Base-by-base conservation (phyloP, 257 asterid species). In the Jacaranda mimosifolia region DNA sequence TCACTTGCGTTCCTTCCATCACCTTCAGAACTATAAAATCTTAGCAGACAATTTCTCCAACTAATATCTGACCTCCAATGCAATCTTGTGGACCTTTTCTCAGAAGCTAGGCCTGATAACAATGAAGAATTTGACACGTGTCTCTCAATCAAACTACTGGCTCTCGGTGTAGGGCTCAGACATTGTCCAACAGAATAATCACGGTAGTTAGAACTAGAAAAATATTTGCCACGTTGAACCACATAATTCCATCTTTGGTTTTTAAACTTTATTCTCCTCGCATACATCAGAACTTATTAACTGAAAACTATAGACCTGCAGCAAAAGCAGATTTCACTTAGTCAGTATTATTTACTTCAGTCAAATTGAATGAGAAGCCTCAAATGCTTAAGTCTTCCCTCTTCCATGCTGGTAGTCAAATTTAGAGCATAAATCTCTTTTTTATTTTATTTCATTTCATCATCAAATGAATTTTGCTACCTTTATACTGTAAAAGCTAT, bases 1-100 rank as follows among this genome's bases (percentile, higher is more conserved):
- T 93, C 97, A 69, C 93, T 93, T 60, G 92, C 88, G 77, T 87
- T 91, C 83, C 91, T 88, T 79, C 97, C 99, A 83, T 93, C 98
- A 52, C 99, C 94, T 87, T 91, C 88, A 12, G 99, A 96, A 79
- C 99, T 89, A 78, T 88, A 96, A 72, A 62, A 81, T 73, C 99
- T 87, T 67, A 74, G 68, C 45, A 58, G 82, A 60, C 81, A 80
- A 78, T 81, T 76, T 81, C 82, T 85, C 81, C 90, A 82, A 63
- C 86, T 79, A 75, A 77, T 68, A 79, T 81, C 77, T 3, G 86
- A 70, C 77, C 86, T 88, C 79, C 79, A 68, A 40, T 71, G 72
- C 76, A 86, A 84, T 66, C 89, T 81, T 69, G 73, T 73, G 72
- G 32, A 72, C 72, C 83, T 65, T 74, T 88, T 83, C 73, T 73